Base-by-base conservation (phyloP, 495 filamentous ascomycete genomes). In the Massariosphaeria phaeospora region DNA sequence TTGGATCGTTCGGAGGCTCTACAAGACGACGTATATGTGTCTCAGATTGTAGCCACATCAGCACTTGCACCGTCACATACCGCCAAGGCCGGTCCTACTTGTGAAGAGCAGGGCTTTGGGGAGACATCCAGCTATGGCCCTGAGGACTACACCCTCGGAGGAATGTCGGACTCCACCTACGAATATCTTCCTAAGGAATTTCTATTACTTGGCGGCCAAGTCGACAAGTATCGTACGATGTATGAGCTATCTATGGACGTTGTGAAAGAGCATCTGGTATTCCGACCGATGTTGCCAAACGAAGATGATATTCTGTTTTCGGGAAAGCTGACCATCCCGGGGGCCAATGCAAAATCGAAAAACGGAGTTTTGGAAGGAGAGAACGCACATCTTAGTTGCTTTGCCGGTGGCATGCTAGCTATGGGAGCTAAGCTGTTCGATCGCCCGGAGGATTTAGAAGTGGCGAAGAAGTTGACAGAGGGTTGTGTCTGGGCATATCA, bases 401-500 rank as follows among this genome's bases (percentile, higher is more conserved):
- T 97, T 63, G 75, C 85, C 17, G 93, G 93, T 10, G 93, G 90
- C 44, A 97, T 97, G 93, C 84, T 94, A 52, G 94, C 82, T 4
- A 75, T 98, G 49, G 90, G 86, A 27, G 86, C 89, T 34, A 91
- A 88, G 69, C 75, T 91, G n/a, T 96, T 96, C 56, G 78, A 80
- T 9, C 75, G 83, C n/a, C 75, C 84, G 6, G 77, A 77, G 18
- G 91, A 98, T 67, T 72, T 97, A 38, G 83, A 93, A 34, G 79
- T 95, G 39, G 93, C 85, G 6, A 75, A 77, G 57, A 86, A 86
- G 65, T 79, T 98, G 11, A 86, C 91, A 0, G 90, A 95, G 52
- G 94, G 91, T 18, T 98, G 93, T 66, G 85, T 93, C 2, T 97
- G 89, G 91, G 85, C 89, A 1, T 97, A 97, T 66, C 82, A 88